Conservation (phyloP, 1,139 yeast species). For the Meyerozyma athensensis region DNA sequence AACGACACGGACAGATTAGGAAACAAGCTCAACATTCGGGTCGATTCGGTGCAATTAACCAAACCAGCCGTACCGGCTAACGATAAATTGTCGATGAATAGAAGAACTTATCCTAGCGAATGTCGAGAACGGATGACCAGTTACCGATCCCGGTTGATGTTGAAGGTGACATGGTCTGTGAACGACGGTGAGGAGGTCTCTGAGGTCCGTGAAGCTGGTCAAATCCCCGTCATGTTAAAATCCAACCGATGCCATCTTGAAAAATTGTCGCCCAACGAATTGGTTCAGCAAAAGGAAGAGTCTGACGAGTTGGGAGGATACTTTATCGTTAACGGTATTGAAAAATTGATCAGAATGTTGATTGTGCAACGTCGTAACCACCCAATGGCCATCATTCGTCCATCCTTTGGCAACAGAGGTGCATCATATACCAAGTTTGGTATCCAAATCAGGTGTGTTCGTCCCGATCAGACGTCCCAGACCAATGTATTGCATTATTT, state of each 20-base stretch:
- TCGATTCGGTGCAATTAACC: conserved; percentile 81
- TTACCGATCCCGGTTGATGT: conserved; percentile 67
- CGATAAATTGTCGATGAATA: conserved; percentile 76
- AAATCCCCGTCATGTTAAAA: conserved; percentile 84
- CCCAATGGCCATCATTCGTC: conserved; percentile 96
- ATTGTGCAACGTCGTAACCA: conserved; percentile 97
- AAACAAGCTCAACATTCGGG: conserved; percentile 72
- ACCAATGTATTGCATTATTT: conserved; percentile 94
- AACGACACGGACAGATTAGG: conserved; percentile 64
- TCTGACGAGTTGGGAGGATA: conserved; percentile 96
- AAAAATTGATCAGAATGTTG: conserved; percentile 92
- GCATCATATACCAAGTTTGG: conserved; percentile 85
- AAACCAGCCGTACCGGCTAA: conserved; percentile 71
- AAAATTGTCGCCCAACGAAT: conserved; percentile 72
- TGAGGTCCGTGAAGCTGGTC: conserved; percentile 90
- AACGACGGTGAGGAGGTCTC: conserved; percentile 79
- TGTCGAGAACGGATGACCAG: conserved; percentile 85
- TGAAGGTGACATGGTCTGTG: conserved; percentile 79
- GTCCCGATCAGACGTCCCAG: conserved; percentile 97
- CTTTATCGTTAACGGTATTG: conserved; percentile 94
- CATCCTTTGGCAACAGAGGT: conserved; percentile 92
- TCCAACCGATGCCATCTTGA: conserved; percentile 89
- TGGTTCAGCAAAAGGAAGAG: conserved; percentile 80
- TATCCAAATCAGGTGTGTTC: conserved; percentile 87
- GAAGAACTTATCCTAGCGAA: conserved; percentile 83